These are phyloP conservation scores for Phtheirospermum japonicum DNA, from an alignment of 257 asterid genomes.

Conservation along the genomic window DNA sequence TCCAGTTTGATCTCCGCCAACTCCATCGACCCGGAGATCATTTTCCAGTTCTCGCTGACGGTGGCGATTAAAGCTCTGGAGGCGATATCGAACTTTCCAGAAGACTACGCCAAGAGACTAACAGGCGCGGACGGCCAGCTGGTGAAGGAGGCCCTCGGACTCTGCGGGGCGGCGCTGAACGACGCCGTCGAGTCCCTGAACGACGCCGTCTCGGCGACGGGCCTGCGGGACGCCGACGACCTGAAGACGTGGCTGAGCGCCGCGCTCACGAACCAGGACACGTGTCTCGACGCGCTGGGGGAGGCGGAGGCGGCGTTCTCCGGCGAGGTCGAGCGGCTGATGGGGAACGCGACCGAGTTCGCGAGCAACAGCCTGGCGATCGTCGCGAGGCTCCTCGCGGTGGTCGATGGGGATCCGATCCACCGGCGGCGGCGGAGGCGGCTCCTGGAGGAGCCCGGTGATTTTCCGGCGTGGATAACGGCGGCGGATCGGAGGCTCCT, in stretches of 20 bases:
- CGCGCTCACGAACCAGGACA: conserved; percentile 57
- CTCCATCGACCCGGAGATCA: conserved; percentile 48
- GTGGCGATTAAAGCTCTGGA: conserved; percentile 41
- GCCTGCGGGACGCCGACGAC: conserved; percentile 23
- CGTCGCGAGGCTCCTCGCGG: too few species aligned
- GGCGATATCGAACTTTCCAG: conserved; percentile 37
- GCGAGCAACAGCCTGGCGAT: conserved; percentile 50
- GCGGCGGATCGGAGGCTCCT: too few species aligned
- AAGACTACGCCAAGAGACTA: conserved; percentile 27
- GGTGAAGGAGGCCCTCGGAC: conserved; percentile 47
- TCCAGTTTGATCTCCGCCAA: conserved; percentile 41
- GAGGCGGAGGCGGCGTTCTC: conserved; percentile 49
- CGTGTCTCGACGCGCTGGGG: conserved; percentile 64
- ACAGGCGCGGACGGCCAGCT: conserved; percentile 18
- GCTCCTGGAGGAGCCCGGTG: too few species aligned
- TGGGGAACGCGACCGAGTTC: conserved; percentile 61
- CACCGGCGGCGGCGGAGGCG: too few species aligned
- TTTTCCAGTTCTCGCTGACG: conserved; percentile 50
- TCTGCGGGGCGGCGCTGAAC: conserved; percentile 48
- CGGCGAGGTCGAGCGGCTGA: conserved; percentile 31
- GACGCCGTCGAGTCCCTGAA: background rate
- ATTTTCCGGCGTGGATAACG: too few species aligned
- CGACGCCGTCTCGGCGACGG: too few species aligned
- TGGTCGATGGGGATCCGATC: too few species aligned
- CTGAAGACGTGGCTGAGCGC: conserved; percentile 75